phyloP scores from a whole-genome alignment of 2,329 filamentous ascomycete genomes.

The Monilinia fructigena region DNA sequence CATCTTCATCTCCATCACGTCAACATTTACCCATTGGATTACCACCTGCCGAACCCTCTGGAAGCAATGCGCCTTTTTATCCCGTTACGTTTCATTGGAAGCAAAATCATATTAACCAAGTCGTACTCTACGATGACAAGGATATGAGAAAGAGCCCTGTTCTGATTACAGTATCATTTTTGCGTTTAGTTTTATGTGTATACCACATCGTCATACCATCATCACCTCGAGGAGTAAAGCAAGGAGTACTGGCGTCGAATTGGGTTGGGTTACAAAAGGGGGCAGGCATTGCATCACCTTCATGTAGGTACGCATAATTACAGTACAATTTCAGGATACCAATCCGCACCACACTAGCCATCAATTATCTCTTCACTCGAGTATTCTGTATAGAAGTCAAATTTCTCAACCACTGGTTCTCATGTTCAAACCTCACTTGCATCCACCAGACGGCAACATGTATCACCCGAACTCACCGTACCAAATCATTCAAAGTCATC shows the following conservation, averaged over 20 bases:
- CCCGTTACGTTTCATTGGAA: neutral
- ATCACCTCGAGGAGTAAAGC: conserved; percentile 8
- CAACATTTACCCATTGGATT: conserved; percentile 14
- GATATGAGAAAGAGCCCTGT: conserved; percentile 11
- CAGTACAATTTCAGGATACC: conserved; percentile 16
- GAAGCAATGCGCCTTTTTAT: conserved; percentile 8
- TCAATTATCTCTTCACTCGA: neutral
- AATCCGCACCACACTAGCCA: neutral
- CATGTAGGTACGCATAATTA: conserved; percentile 15
- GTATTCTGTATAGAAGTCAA: neutral
- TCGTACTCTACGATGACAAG: neutral
- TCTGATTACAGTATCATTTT: conserved; percentile 7
- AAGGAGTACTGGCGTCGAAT: conserved; percentile 16
- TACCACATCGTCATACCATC: conserved; percentile 13
- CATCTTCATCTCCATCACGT: neutral
- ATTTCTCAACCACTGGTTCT: no score
- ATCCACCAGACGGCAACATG: no score
- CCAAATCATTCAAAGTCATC: neutral
- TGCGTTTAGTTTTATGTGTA: conserved; percentile 5
- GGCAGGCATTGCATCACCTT: conserved; percentile 4
- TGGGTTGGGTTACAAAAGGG: conserved; percentile 2
- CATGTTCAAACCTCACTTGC: no score
- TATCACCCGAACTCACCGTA: neutral
- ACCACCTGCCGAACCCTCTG: neutral
- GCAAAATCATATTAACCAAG: neutral